phyloP scores from a whole-genome alignment of 2,329 filamentous ascomycete species.

The Botrytis porri region DNA sequence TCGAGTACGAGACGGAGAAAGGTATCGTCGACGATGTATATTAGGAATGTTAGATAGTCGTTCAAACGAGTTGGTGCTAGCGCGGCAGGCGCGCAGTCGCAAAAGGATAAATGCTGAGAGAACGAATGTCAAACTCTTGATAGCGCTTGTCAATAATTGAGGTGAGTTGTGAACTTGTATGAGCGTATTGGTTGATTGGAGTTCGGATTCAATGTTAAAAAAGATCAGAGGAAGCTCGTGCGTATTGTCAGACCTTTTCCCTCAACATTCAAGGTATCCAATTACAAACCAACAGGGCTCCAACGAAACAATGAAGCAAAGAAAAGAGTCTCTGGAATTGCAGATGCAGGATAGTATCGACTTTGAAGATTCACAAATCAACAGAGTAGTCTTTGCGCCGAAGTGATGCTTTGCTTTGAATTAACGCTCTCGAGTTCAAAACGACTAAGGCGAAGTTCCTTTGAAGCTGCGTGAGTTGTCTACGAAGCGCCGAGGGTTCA shows the following conservation, averaged over 20 bases:
- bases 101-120: not conserved
- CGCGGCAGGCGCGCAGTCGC: slow-evolving; percentile 11
- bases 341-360: not conserved
- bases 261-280: slow-evolving; percentile 1
- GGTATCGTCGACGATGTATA: not conserved
- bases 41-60: not conserved
- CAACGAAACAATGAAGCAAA: not conserved
- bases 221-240: slow-evolving; percentile 20
- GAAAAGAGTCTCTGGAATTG: not conserved
- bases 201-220: slow-evolving; percentile 7
- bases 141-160: slow-evolving; percentile 8
- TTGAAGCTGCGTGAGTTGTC: slow-evolving; percentile 18
- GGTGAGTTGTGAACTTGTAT: not conserved
- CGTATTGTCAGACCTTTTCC: slow-evolving; percentile 13
- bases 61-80: slow-evolving; percentile 1
- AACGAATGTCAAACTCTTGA: not conserved
- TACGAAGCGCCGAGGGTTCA: slow-evolving; percentile 22
- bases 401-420: not conserved
- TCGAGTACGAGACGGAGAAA: not conserved
- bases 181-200: slow-evolving; percentile 7
- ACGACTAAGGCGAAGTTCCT: not conserved
- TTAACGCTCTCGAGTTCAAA: not conserved
- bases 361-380: slow-evolving; percentile 3
- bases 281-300: slow-evolving; percentile 5
- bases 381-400: slow-evolving; percentile 4